These are phyloP conservation scores for Phytophthora pistaciae DNA, from an alignment of 352 stramenopile species.

Conservation along the genomic window DNA sequence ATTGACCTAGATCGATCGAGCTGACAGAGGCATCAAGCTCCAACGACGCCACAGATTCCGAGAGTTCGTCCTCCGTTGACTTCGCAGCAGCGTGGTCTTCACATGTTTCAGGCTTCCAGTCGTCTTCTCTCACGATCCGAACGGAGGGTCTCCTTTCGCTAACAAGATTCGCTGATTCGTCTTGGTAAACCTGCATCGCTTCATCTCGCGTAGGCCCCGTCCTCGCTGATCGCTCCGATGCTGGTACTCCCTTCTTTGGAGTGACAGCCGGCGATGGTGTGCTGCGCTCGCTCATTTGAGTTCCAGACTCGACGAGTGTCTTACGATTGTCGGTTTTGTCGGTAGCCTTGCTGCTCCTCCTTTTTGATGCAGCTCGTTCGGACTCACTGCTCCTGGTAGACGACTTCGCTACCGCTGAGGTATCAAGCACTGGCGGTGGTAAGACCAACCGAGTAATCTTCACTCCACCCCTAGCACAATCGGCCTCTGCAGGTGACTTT, in stretches of 20 bases:
- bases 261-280: not conserved
- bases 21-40: not conserved
- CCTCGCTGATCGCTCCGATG: slow-evolving; percentile 1
- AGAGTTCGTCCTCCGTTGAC: not conserved
- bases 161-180: not conserved
- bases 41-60: not conserved
- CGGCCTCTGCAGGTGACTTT: not conserved
- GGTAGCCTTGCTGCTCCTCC: slow-evolving; percentile 16
- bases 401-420: slow-evolving; percentile 16
- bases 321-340: not conserved
- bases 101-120: not conserved
- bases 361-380: slow-evolving; percentile 15
- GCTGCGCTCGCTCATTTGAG: slow-evolving; percentile 15
- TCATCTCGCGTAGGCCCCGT: slow-evolving; percentile 14
- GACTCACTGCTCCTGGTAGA: slow-evolving; percentile 17
- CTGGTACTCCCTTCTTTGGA: not conserved
- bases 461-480: not conserved
- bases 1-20: not conserved
- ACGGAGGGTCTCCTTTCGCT: not conserved
- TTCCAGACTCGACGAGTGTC: slow-evolving; percentile 8
- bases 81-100: not conserved
- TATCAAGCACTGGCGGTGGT: slow-evolving; percentile 6
- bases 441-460: not conserved
- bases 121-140: not conserved
- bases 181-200: slow-evolving; percentile 8